Evolutionary conservation across 345 rosid species (phyloP).

Genomic region (Eucalyptus guilfoylei): DNA sequence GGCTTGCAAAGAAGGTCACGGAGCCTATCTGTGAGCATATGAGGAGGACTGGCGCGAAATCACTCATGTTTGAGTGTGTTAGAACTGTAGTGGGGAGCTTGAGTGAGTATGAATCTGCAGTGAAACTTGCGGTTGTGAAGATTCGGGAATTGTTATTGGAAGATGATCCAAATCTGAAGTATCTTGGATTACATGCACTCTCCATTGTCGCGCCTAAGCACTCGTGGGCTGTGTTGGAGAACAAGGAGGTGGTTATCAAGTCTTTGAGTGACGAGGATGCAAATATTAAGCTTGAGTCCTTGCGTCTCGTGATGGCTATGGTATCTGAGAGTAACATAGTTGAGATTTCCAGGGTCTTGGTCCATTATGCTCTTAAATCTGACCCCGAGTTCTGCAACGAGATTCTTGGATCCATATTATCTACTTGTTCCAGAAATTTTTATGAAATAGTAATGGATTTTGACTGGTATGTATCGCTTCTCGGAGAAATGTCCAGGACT

Average conservation of each 20-base stretch:
- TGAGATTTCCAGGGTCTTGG: constrained; percentile 68
- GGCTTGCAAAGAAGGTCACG: constrained; percentile 68
- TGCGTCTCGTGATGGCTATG: constrained; percentile 80
- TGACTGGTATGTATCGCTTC: constrained; percentile 87
- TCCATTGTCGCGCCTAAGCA: constrained; percentile 53
- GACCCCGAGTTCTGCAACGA: constrained; percentile 78
- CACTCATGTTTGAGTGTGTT: constrained; percentile 81
- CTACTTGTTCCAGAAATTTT: constrained; percentile 52
- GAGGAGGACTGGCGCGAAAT: constrained; percentile 78
- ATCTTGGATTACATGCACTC: constrained; percentile 84
- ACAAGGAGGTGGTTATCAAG: constrained; percentile 76
- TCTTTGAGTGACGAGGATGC: constrained; percentile 83
- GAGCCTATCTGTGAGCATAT: constrained; percentile 85
- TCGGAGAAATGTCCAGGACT: constrained; percentile 80
- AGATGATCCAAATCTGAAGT: constrained; percentile 87
- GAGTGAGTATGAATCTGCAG: constrained; percentile 75
- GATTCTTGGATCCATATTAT: constrained; percentile 72
- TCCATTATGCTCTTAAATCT: constrained; percentile 81
- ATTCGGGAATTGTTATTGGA: constrained; percentile 61
- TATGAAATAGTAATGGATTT: constrained; percentile 76
- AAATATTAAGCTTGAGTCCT: constrained; percentile 67
- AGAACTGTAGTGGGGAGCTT: constrained; percentile 72
- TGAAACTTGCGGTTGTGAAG: constrained; percentile 66
- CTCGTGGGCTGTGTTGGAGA: constrained; percentile 79
- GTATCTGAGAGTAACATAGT: constrained; percentile 69